Conservation (phyloP, 1,284 basidiomycete genomes). For the Melampsora occidentalis region DNA sequence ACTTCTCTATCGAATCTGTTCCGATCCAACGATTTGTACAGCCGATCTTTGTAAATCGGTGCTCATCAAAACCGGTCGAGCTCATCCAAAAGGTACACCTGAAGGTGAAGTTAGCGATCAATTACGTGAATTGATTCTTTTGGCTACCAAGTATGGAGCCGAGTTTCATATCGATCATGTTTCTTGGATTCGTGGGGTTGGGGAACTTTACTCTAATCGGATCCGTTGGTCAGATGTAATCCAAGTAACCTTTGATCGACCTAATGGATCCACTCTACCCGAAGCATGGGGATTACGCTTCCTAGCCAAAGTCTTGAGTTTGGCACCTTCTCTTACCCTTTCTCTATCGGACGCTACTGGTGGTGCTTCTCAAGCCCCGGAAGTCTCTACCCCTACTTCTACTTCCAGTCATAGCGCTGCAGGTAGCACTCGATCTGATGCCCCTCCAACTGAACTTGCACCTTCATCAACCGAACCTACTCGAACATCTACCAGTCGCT, state of each 20-base stretch:
- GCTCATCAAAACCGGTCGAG: conserved; percentile 23
- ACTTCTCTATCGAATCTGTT: conserved; percentile 38
- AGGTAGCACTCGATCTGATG: background rate
- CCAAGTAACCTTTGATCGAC: conserved; percentile 33
- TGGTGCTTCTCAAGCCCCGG: background rate
- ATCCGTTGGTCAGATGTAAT: conserved; percentile 40
- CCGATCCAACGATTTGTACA: conserved; percentile 32
- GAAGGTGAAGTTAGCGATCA: conserved; percentile 24
- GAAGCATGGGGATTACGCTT: conserved; percentile 41
- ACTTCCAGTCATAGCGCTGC: background rate
- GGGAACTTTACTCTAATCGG: conserved; percentile 31
- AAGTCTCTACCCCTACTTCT: conserved; percentile 2
- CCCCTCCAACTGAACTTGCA: conserved; percentile 5
- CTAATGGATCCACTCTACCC: conserved; percentile 19
- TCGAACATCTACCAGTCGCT: conserved; percentile 9
- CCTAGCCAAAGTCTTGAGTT: conserved; percentile 33
- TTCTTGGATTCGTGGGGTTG: conserved; percentile 34
- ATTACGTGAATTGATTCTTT: conserved; percentile 20
- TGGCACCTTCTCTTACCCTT: conserved; percentile 13
- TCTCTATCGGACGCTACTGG: background rate
- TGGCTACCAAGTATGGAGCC: conserved; percentile 27
- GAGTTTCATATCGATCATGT: conserved; percentile 41
- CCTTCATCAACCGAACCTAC: conserved; percentile 23
- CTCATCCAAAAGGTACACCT: background rate
- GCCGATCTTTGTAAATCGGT: conserved; percentile 40